Base-by-base conservation (phyloP, 2,329 filamentous ascomycete species). In the Cladosporium velox region DNA sequence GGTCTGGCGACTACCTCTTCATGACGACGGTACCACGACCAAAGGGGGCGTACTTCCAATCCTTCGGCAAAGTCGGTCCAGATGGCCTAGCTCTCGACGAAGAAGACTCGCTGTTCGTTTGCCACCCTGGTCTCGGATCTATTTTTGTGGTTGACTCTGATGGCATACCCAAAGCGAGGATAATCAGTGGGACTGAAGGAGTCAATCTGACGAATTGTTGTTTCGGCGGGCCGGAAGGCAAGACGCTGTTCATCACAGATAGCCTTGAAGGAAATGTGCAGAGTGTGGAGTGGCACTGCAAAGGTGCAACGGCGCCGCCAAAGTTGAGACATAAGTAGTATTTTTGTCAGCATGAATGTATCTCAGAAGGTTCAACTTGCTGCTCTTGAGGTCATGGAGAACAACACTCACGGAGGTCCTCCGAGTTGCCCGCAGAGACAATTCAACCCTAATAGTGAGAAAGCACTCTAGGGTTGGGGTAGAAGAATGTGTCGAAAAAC, bases 61-160 rank as follows among this genome's bases (percentile, higher is more conserved):
- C 76, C 0, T 81, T 80, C 18, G 80, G 79, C 0, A 77, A 76
- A n/a, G 71, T 73, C 0, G 79, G 79, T 0, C 78, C 79, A 0
- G 79, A 81, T 66, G 79, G 79, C 0, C 67, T 81, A 1, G 74
- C 75, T 0, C 44, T 81, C 0, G 79, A 81, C 14, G 77, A 81
- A 32, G 78, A 81, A 60, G 72, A 68, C 49, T 73, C 68, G 26
- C 63, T 74, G 58, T 72, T 70, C 15, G 70, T 70, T 14, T 73
- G 66, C 71, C 73, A 68, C 71, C 76, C 69, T 70, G 30, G 51
- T 54, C 51, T 54, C 4, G 51, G 51, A 4, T 32, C 51, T 11
- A 32, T 54, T 3, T 62, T 62, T 18, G 41, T 62, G n/a, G 59
- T 62, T 3, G 59, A 62, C 30, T 62, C 59, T 6, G 47, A 62